Evolutionary conservation across 2,329 filamentous ascomycete species (phyloP).

Genomic region (Penicillium frequentans): DNA sequence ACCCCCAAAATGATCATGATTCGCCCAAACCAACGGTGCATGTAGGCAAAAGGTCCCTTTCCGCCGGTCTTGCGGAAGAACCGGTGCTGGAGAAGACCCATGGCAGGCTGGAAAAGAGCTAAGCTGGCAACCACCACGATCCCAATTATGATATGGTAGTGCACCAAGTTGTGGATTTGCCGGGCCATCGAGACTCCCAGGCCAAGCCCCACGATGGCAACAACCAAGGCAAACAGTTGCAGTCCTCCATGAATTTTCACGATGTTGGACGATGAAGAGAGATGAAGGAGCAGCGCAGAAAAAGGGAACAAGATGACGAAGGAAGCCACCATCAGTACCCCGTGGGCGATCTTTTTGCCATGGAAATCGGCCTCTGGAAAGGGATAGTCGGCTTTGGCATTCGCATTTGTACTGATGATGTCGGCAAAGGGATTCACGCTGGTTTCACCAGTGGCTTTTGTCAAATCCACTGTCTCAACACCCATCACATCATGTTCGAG

Average conservation of each 20-base stretch:
- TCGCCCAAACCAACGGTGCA: constrained; percentile 58
- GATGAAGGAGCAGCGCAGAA: constrained; percentile 33
- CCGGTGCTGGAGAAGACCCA: constrained; percentile 54
- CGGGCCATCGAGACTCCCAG: constrained; percentile 53
- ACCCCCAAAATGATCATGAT: constrained; percentile 53
- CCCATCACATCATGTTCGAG: constrained; percentile 26
- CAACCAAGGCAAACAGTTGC: constrained; percentile 50
- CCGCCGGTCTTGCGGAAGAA: constrained; percentile 49
- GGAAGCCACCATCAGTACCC: constrained; percentile 38
- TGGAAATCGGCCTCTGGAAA: constrained; percentile 3
- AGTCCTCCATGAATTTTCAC: constrained; percentile 47
- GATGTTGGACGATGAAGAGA: constrained; percentile 41
- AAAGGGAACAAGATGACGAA: constrained; percentile 44
- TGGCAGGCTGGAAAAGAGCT: constrained; percentile 57
- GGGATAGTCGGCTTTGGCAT: constrained; percentile 1
- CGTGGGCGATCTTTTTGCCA: constrained; percentile 24
- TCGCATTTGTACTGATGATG: not conserved
- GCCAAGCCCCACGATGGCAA: constrained; percentile 52
- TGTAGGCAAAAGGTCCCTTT: constrained; percentile 49
- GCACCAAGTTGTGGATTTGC: constrained; percentile 35
- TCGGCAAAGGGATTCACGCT: constrained; percentile 24
- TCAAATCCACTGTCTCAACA: constrained; percentile 18
- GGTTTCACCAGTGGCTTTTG: constrained; percentile 17
- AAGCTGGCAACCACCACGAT: constrained; percentile 52
- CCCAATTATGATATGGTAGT: constrained; percentile 56